Evolutionary conservation across 2,329 filamentous ascomycete species (phyloP).

Genomic region (Penicillium sp.): DNA sequence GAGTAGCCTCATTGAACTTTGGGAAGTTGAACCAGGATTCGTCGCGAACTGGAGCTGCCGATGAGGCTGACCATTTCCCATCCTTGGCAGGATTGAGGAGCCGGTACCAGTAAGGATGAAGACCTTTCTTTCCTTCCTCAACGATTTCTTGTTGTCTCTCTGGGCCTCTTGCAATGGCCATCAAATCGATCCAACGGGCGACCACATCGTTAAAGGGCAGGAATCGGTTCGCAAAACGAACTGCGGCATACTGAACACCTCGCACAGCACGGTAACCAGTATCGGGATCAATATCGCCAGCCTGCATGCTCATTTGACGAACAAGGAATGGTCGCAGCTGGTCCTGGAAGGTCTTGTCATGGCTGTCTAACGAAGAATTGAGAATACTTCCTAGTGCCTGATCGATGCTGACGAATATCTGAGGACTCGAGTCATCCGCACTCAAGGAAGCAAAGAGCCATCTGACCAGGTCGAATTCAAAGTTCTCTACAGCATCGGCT

Average conservation of each 20-base stretch:
- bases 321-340: constrained; percentile 60
- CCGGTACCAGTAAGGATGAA: constrained; percentile 73
- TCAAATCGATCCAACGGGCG: constrained; percentile 82
- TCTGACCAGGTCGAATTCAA: constrained; percentile 56
- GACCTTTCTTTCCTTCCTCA: constrained; percentile 84
- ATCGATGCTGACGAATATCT: constrained; percentile 82
- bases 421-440: constrained; percentile 70
- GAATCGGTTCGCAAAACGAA: constrained; percentile 87
- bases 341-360: constrained; percentile 43
- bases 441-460: constrained; percentile 85
- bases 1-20: constrained; percentile 35
- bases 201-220: constrained; percentile 74
- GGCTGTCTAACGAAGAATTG: constrained; percentile 53
- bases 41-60: constrained; percentile 56
- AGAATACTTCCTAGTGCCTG: constrained; percentile 78
- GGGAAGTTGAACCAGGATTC: constrained; percentile 42
- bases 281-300: constrained; percentile 38
- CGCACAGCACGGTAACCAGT: constrained; percentile 53
- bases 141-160: constrained; percentile 76
- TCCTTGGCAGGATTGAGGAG: constrained; percentile 57
- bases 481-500: constrained; percentile 35
- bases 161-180: constrained; percentile 64
- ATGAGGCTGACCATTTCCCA: constrained; percentile 39
- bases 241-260: constrained; percentile 75
- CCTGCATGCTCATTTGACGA: constrained; percentile 60